Conservation (phyloP, 1,284 basidiomycete genomes). For the Coniferiporia weirii region DNA sequence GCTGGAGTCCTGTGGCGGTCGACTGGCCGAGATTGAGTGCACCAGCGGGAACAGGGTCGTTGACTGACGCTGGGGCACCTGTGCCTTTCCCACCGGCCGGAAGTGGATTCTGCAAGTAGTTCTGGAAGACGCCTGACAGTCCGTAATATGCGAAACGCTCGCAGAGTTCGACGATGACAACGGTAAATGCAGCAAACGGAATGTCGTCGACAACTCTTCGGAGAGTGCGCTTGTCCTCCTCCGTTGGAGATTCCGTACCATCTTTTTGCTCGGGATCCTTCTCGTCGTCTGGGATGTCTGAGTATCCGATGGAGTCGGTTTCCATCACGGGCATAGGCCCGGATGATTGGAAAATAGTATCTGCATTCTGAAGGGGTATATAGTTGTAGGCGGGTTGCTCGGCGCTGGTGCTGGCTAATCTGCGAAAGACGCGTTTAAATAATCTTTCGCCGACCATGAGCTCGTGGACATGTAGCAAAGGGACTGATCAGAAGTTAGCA, state of each 20-base stretch:
- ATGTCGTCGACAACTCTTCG: constrained; percentile 41
- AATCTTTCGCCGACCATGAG: background rate
- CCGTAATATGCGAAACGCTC: constrained; percentile 51
- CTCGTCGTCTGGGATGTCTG: background rate
- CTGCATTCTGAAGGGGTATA: constrained; percentile 9
- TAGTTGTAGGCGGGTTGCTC: background rate
- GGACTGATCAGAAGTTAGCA: background rate
- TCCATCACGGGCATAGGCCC: background rate
- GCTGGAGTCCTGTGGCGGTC: constrained; percentile 34
- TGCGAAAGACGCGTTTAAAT: background rate
- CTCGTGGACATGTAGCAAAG: background rate
- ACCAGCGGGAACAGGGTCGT: constrained; percentile 40
- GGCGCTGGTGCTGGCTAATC: background rate
- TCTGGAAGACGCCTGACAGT: constrained; percentile 41
- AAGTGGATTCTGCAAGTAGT: constrained; percentile 45
- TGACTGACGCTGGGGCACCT: constrained; percentile 38
- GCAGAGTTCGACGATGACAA: constrained; percentile 46
- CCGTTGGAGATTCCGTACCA: constrained; percentile 45
- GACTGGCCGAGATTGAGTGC: constrained; percentile 31
- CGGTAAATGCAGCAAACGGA: constrained; percentile 38
- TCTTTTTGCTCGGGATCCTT: constrained; percentile 21
- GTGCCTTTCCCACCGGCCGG: constrained; percentile 45
- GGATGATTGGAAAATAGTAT: background rate
- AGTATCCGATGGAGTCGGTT: background rate
- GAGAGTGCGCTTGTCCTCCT: constrained; percentile 42